Evolutionary conservation across 164 flowering plant species (phyloP).

Genomic region (Vitis amurensis): DNA sequence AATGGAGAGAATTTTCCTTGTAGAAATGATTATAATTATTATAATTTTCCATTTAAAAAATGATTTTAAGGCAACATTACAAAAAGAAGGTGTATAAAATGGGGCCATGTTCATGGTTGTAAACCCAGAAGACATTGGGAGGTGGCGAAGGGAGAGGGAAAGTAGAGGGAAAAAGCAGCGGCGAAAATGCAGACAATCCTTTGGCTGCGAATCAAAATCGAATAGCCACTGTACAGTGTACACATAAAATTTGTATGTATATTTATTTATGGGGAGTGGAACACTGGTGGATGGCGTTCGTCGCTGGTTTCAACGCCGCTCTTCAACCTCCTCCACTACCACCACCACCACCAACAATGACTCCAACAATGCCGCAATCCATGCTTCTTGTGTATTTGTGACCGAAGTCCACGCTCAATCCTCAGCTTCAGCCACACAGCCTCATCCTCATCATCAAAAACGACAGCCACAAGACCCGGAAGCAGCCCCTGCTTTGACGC

Average conservation of each 20-base stretch:
- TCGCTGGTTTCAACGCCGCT: slow-evolving; percentile 55
- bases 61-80: too few relatives aligned
- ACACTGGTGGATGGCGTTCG: slow-evolving; percentile 64
- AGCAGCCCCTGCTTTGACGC: slow-evolving; percentile 30
- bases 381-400: neutral
- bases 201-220: slow-evolving; percentile 13
- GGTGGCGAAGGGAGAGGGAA: slow-evolving; percentile 4
- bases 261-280: slow-evolving; percentile 34
- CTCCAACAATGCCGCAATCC: neutral
- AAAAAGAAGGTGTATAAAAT: too few relatives aligned
- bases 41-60: too few relatives aligned
- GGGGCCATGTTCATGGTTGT: neutral
- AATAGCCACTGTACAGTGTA: neutral
- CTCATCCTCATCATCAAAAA: too few relatives aligned
- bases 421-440: slow-evolving; percentile 6
- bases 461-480: too few relatives aligned
- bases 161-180: neutral
- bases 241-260: too few relatives aligned
- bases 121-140: neutral
- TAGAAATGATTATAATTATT: too few relatives aligned
- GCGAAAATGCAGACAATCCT: slow-evolving; percentile 12
- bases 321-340: neutral
- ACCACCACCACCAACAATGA: neutral
- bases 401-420: slow-evolving; percentile 7
- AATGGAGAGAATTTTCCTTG: too few relatives aligned